Percentiles rank a stretch among this genome's conserved stretches.
These are phyloP conservation scores for Suillus plorans DNA, from an alignment of 768 basidiomycete genomes.

Conservation along the genomic window DNA sequence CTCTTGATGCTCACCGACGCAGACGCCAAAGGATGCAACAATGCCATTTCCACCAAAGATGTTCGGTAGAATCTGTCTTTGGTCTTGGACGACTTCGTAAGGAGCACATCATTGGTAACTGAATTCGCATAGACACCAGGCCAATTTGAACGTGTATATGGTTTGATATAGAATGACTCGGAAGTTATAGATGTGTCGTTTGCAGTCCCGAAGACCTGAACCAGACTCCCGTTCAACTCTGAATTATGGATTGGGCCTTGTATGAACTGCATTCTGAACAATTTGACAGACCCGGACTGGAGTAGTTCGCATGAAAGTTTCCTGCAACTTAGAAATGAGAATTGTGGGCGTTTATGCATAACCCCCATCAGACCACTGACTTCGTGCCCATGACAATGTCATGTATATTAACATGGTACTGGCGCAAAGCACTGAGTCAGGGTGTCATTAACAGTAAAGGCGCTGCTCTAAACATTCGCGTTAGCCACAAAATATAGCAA, in stretches of 20 bases:
- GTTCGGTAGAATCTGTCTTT: background rate
- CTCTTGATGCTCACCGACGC: background rate
- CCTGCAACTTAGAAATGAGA: constrained; percentile 46
- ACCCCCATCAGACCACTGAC: constrained; percentile 21
- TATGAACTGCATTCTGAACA: constrained; percentile 60
- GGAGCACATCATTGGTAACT: background rate
- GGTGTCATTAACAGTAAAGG: constrained; percentile 65
- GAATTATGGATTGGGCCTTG: constrained; percentile 56
- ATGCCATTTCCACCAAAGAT: background rate
- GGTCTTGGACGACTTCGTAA: background rate
- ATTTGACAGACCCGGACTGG: constrained; percentile 47
- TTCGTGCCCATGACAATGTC: constrained; percentile 73
- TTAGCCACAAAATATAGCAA: constrained; percentile 18
- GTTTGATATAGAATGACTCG: background rate
- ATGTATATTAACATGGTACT: constrained; percentile 13
- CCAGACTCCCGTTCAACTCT: background rate
- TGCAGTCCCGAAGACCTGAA: background rate
- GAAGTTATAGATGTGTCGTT: background rate
- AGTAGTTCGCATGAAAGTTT: constrained; percentile 69
- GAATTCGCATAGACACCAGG: background rate
- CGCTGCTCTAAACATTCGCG: constrained; percentile 24
- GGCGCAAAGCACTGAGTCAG: constrained; percentile 46
- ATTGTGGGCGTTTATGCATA: background rate
- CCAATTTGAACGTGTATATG: background rate
- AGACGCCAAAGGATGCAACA: background rate